Evolutionary conservation across 2,329 filamentous ascomycete species (phyloP), one percentile per base, ranked within the genome.

Genomic region (Balansia obtecta): DNA sequence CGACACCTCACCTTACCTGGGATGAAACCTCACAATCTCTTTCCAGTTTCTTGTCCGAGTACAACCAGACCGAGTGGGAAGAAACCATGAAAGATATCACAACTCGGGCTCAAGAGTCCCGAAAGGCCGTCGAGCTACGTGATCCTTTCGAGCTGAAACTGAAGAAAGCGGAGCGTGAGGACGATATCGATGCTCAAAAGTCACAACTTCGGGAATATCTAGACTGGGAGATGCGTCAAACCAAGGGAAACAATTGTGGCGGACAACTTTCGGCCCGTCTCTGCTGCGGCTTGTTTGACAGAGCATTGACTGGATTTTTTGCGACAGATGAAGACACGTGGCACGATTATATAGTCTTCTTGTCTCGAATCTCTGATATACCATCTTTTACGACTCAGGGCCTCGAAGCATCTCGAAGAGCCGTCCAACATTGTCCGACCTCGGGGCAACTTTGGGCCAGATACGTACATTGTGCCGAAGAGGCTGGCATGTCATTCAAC

Each of bases 361-460:
- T 93, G 45, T 75, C 72, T n/a, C 76, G 67, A 56, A 50, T 69
- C 65, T 57, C 62, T 57, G 55, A 68, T 55, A 42, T 65, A 50
- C 56, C 66, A 61, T 50, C 66, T 63, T 50, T 75, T 66, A 18
- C 34, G n/a, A 59, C 57, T 34, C 61, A 59, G 32, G 66, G 86
- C 38, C 75, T 95, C 10, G 78, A 87, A 45, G 77, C 91, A 7
- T 73, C 94, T 2, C 83, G 88, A 58, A 80, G 89, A 56, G 89
- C 88, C 12, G 93, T 90, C 10, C 79, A 83, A 42, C 93, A 97
- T 66, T 95, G 91, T 58, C 90, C 93, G 2, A 95, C 89, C 85
- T 94, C 89, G 7, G 93, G 93, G 15, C 76, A 80, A 30, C 75
- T 98, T 7, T 98, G 93, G 93, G 87, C 88, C 7, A 83, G 91